Percentiles rank a stretch among this genome's conserved stretches.
These are phyloP conservation scores for Colletotrichum spinosum DNA, from an alignment of 2,329 filamentous ascomycete species.

Conservation along the genomic window DNA sequence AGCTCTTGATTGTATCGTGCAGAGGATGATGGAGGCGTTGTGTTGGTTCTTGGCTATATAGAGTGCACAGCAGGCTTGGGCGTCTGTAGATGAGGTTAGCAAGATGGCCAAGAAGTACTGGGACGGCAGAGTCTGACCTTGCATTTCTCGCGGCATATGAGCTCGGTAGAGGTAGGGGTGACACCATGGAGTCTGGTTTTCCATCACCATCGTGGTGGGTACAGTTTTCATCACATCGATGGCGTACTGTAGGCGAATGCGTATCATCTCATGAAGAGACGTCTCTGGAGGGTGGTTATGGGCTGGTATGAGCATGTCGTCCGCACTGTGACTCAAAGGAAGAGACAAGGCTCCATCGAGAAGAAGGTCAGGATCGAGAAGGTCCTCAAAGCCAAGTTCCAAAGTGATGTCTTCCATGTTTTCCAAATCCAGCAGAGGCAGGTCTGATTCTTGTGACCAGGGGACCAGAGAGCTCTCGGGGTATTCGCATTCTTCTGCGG, in stretches of 20 bases:
- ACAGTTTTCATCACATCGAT: conserved; percentile 65
- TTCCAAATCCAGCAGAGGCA: neutral
- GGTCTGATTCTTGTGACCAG: conserved; percentile 9
- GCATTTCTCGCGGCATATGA: conserved; percentile 61
- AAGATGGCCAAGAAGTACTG: neutral
- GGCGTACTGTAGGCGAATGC: conserved; percentile 52
- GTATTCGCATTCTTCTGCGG: neutral
- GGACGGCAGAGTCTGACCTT: conserved; percentile 50
- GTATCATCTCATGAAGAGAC: conserved; percentile 42
- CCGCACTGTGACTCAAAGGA: conserved; percentile 36
- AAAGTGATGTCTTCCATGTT: conserved; percentile 3
- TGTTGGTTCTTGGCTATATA: conserved; percentile 60
- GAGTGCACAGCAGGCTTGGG: conserved; percentile 63
- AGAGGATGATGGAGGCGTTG: conserved; percentile 61
- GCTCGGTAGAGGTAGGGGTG: conserved; percentile 64
- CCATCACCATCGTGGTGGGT: conserved; percentile 58
- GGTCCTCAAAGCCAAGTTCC: conserved; percentile 16
- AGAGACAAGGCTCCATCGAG: conserved; percentile 28
- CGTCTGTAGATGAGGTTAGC: conserved; percentile 51
- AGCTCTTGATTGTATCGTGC: conserved; percentile 58
- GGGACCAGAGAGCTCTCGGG: conserved; percentile 1
- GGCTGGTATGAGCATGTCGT: conserved; percentile 15
- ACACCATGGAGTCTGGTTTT: conserved; percentile 64
- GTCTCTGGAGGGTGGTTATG: conserved; percentile 33
- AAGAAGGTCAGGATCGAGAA: conserved; percentile 14